Conservation (phyloP, 345 rosid species). For the Camelina hispida region DNA sequence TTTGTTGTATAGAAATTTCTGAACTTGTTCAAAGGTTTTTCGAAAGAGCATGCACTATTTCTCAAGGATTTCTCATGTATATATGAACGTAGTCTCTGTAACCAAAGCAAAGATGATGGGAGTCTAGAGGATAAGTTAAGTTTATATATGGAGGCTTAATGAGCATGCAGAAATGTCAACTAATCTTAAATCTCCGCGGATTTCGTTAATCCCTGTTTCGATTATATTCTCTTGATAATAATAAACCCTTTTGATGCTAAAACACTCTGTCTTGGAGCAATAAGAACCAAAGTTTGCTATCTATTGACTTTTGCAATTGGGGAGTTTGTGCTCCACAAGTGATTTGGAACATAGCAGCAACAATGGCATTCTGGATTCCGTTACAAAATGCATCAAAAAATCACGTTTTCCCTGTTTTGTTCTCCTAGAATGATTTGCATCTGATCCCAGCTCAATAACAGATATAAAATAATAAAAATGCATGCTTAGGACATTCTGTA, state of each 20-base stretch:
- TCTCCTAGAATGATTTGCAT: neutral
- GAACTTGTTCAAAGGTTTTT: too few relatives aligned
- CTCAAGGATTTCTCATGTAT: too few relatives aligned
- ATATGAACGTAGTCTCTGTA: too few relatives aligned
- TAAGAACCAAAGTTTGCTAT: neutral
- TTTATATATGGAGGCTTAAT: constrained; percentile 16
- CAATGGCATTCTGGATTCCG: neutral
- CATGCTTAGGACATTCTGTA: too few relatives aligned
- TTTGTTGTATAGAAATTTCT: too few relatives aligned
- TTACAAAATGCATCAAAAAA: neutral
- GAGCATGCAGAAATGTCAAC: neutral
- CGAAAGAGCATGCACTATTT: too few relatives aligned
- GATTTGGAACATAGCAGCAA: neutral
- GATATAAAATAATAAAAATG: too few relatives aligned
- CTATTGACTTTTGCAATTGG: neutral
- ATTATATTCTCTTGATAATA: neutral
- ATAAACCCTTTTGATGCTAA: constrained; percentile 16
- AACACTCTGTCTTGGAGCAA: neutral
- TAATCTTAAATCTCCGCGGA: neutral
- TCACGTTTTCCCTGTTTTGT: neutral
- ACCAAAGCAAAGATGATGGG: neutral
- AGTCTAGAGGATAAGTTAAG: neutral
- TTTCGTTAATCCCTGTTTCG: neutral
- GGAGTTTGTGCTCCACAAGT: neutral
- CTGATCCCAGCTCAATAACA: neutral